phyloP scores from a whole-genome alignment of 1,284 basidiomycete species.

The Ustilago trichophora region DNA sequence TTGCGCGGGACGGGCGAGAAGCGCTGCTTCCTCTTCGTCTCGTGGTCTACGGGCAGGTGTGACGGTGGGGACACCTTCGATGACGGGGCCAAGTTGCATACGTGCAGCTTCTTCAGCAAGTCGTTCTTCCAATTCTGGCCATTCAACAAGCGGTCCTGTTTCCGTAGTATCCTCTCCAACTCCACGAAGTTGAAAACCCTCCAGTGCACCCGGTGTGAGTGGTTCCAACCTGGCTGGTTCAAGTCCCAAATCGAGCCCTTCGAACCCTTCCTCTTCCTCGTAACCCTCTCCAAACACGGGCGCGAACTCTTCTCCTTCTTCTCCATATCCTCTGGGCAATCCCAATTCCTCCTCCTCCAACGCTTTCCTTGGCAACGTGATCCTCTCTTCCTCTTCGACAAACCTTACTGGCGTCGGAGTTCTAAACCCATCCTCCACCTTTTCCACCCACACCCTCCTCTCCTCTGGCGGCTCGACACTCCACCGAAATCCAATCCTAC shows the following conservation, averaged over 20 bases:
- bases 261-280: constrained; percentile 19
- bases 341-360: constrained; percentile 45
- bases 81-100: constrained; percentile 14
- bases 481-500: too few species aligned
- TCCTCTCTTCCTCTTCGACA: constrained; percentile 28
- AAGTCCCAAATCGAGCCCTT: constrained; percentile 36
- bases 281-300: constrained; percentile 10
- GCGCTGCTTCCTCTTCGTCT: constrained; percentile 16
- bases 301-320: constrained; percentile 12
- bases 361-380: constrained; percentile 24
- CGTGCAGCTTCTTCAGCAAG: constrained; percentile 32
- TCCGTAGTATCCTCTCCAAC: constrained; percentile 13
- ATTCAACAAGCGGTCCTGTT: constrained; percentile 16
- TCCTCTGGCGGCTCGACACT: too few species aligned
- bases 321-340: constrained; percentile 15
- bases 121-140: constrained; percentile 37
- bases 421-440: constrained; percentile 20
- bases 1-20: too few species aligned
- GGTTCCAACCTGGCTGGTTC: constrained; percentile 18
- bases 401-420: constrained; percentile 27
- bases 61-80: constrained; percentile 20
- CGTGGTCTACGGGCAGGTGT: constrained; percentile 20
- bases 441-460: neutral
- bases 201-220: constrained; percentile 1
- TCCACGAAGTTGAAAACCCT: constrained; percentile 4